Base-by-base conservation (phyloP, 106 monocot genomes). In the Triglochin maritima region DNA sequence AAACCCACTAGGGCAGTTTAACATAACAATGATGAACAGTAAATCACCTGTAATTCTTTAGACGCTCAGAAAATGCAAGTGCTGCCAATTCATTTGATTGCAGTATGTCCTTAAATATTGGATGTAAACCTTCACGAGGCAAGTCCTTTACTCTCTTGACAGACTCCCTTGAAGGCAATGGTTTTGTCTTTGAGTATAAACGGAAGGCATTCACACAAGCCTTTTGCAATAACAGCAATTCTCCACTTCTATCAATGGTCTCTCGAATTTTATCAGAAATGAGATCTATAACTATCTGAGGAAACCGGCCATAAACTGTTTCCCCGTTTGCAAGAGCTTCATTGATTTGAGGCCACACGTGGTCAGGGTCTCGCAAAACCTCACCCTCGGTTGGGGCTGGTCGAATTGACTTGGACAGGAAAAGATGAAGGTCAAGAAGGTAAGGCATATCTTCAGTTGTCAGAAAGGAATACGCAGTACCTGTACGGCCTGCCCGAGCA, bases 381-480 rank as follows among this genome's bases (percentile, higher is more conserved):
- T 96, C 96, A 53, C 86, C 96, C 68, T 88, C 96, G 7, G 83
- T 80, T 56, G 96, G 96, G 63, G 96, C 86, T 72, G 91, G 82
- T 71, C 67, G 80, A 67, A 96, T 78, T 59, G 91, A 91, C 70
- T 84, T 96, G 67, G 96, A 96, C 50, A 96, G 85, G 74, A 96
- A 96, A 57, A 96, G 86, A 82, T 96, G 96, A 53, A 96, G 88
- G 71, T 96, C 96, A 56, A 96, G 79, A n/a, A 96, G 71, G 49
- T 88, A 86, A 49, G 95, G 83, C 81, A 91, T 84, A 57, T 96
- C 96, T 62, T 96, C 96, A 64, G 80, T 67, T 15, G 96, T 91
- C 15, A 85, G 78, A 82, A 96, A 91, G 3, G 96, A 91, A 78
- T 91, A 91, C 4, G 96, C 86, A 54, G 83, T 82, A 48, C 96